Evolutionary conservation across 805 yeast species (phyloP).

Genomic region (Candida silvicultrix): DNA sequence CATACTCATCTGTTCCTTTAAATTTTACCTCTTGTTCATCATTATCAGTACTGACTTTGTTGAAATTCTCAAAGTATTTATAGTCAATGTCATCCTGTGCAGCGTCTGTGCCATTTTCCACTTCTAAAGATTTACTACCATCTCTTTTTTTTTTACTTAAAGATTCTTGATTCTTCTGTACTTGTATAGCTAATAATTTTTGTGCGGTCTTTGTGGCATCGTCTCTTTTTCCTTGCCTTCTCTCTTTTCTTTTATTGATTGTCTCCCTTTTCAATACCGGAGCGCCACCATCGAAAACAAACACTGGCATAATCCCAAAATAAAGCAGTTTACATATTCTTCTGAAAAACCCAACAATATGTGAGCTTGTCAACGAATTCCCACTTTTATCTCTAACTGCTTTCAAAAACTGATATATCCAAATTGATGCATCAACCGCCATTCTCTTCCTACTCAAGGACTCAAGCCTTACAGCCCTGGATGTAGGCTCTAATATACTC

Average conservation of each 20-base stretch:
- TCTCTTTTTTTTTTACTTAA: conserved; percentile 7
- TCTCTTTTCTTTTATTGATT: conserved; percentile 62
- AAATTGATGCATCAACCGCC: conserved; percentile 97
- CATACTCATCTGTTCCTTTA: conserved; percentile 71
- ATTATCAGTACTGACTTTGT: conserved; percentile 6
- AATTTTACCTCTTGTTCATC: conserved; percentile 23
- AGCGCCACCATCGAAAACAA: conserved; percentile 95
- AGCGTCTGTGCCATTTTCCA: conserved; percentile 1
- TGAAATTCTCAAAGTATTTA: conserved; percentile 32
- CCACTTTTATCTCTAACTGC: conserved; percentile 90
- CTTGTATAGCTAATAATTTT: conserved; percentile 69
- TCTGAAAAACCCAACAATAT: conserved; percentile 91
- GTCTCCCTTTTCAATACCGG: conserved; percentile 79
- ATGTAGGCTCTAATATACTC: conserved; percentile 86
- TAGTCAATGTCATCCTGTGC: conserved; percentile 21
- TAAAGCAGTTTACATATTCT: conserved; percentile 85
- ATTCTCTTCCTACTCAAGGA: conserved; percentile 69
- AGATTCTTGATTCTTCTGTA: conserved; percentile 39
- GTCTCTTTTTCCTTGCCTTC: conserved; percentile 69
- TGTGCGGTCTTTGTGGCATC: conserved; percentile 72
- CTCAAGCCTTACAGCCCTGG: conserved; percentile 85
- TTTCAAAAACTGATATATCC: conserved; percentile 95
- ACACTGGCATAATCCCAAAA: conserved; percentile 83
- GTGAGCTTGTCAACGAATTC: conserved; percentile 68
- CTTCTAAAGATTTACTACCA: background rate